Evolutionary conservation across 2,329 filamentous ascomycete species (phyloP).

Genomic region (Talaromyces sp.): DNA sequence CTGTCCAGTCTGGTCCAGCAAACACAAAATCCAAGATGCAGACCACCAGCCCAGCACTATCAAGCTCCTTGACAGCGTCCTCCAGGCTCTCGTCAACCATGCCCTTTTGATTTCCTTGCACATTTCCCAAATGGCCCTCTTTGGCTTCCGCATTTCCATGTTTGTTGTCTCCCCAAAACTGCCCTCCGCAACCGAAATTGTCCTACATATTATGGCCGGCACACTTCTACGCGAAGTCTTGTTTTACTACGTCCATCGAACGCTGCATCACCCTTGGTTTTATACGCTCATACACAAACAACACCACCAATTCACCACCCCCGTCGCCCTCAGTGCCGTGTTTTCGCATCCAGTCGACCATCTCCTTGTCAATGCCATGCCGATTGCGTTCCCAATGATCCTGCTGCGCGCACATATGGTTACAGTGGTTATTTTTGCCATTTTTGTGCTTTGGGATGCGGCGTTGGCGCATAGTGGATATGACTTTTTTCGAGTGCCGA

Average conservation of each 20-base stretch:
- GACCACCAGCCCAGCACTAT: constrained; percentile 13
- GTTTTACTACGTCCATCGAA: constrained; percentile 17
- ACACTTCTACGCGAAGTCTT: constrained; percentile 7
- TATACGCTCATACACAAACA: not conserved
- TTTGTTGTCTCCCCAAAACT: not conserved
- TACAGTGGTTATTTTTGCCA: not conserved
- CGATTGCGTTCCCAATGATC: not conserved
- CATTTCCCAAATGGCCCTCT: constrained; percentile 10
- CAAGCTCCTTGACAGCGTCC: constrained; percentile 14
- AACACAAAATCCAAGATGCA: constrained; percentile 17
- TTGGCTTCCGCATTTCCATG: not conserved
- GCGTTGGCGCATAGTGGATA: not conserved
- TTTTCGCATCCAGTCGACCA: not conserved
- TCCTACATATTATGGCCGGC: not conserved
- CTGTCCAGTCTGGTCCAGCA: constrained; percentile 15
- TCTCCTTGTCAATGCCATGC: not conserved
- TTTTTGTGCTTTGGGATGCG: not conserved
- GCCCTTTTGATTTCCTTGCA: constrained; percentile 12
- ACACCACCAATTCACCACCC: not conserved
- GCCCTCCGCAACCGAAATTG: not conserved
- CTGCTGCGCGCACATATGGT: not conserved
- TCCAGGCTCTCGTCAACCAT: constrained; percentile 9
- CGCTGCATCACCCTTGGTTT: not conserved
- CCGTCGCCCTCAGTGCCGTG: not conserved
- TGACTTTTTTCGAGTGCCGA: not conserved